Percentiles rank a stretch among this genome's conserved stretches.
Evolutionary conservation across 805 yeast species (phyloP).

Genomic region (Yarrowia sp.): DNA sequence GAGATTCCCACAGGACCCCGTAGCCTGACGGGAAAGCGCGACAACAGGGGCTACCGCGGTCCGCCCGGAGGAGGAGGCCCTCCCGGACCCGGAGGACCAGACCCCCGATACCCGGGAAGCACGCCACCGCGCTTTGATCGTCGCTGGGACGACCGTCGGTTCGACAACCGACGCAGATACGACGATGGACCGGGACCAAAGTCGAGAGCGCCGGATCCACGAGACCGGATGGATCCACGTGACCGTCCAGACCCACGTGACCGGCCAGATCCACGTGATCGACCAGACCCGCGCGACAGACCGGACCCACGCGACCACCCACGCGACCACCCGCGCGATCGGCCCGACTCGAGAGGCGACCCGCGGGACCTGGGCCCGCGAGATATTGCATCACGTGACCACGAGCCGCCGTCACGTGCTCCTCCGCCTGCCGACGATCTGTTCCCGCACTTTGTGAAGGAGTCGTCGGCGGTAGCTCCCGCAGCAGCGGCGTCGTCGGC

Average conservation of each 20-base stretch:
- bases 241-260: background rate
- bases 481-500: background rate
- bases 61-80: slow-evolving; percentile 20
- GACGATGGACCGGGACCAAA: slow-evolving; percentile 1
- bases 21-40: slow-evolving; percentile 27
- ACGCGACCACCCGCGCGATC: background rate
- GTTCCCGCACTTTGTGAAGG: slow-evolving; percentile 20
- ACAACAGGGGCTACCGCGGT: slow-evolving; percentile 24
- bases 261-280: background rate
- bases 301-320: background rate
- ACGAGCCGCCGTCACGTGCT: background rate
- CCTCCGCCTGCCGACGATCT: background rate
- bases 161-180: background rate
- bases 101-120: background rate
- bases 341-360: background rate
- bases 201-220: background rate
- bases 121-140: slow-evolving; percentile 16
- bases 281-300: background rate
- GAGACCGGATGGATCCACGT: background rate
- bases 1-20: slow-evolving; percentile 21
- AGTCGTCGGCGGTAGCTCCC: background rate
- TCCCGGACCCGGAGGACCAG: background rate
- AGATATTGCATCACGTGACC: background rate
- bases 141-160: slow-evolving; percentile 12
- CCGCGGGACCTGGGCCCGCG: background rate